Conservation (phyloP, 768 basidiomycete species). For the Pholiota molesta region DNA sequence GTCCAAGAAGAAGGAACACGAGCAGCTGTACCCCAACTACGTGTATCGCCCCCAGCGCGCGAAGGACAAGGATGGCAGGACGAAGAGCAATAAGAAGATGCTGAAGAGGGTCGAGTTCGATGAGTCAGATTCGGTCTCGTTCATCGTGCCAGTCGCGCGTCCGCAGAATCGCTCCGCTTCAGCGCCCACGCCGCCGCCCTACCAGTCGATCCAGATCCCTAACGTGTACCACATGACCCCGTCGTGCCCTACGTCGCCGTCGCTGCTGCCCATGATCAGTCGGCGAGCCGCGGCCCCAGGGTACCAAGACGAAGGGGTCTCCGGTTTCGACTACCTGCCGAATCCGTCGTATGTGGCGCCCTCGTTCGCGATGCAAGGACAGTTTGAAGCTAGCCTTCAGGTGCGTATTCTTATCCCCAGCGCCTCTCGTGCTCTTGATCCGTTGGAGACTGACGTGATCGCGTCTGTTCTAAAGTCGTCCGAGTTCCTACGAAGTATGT, state of each 20-base stretch:
- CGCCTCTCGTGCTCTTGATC: constrained; percentile 8
- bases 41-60: constrained; percentile 76
- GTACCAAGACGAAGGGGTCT: constrained; percentile 43
- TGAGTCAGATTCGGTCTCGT: constrained; percentile 38
- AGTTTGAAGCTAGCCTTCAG: constrained; percentile 51
- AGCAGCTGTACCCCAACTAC: constrained; percentile 73
- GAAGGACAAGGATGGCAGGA: constrained; percentile 57
- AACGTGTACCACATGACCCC: constrained; percentile 55
- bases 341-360: constrained; percentile 38
- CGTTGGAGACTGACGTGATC: constrained; percentile 7
- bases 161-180: constrained; percentile 43
- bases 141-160: constrained; percentile 39
- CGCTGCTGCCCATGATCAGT: constrained; percentile 59
- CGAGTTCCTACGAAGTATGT: constrained; percentile 55
- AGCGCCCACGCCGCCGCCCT: constrained; percentile 69
- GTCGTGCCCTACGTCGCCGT: constrained; percentile 67
- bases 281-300: constrained; percentile 58
- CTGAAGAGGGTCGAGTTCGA: constrained; percentile 41
- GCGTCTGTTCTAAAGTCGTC: constrained; percentile 38
- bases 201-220: constrained; percentile 72
- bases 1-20: constrained; percentile 81
- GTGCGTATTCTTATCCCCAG: constrained; percentile 28
- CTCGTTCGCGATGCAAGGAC: constrained; percentile 37
- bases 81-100: constrained; percentile 45
- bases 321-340: constrained; percentile 61